These are phyloP conservation scores for Bretziella fagacearum DNA, from an alignment of 2,329 filamentous ascomycete genomes.

Conservation along the genomic window DNA sequence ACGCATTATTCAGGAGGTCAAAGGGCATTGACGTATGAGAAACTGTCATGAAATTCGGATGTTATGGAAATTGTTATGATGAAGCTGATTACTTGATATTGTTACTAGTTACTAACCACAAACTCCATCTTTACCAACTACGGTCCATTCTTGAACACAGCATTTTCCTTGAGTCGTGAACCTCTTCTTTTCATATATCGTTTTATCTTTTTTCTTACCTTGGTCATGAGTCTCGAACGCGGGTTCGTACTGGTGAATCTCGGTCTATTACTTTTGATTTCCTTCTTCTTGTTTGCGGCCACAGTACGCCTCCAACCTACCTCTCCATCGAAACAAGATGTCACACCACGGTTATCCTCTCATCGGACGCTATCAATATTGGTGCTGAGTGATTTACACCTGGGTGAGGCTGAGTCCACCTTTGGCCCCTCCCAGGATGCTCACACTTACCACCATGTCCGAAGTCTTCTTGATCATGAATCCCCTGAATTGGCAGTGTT, in stretches of 20 bases:
- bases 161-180: too few relatives aligned
- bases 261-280: not conserved
- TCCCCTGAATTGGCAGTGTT: conserved; percentile 44
- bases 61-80: too few relatives aligned
- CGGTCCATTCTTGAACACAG: too few relatives aligned
- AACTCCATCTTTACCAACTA: too few relatives aligned
- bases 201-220: too few relatives aligned
- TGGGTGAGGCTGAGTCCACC: conserved; percentile 42
- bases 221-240: not conserved
- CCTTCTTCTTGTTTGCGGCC: conserved; percentile 6
- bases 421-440: conserved; percentile 38
- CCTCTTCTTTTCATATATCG: too few relatives aligned
- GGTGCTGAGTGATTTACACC: conserved; percentile 54
- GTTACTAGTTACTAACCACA: too few relatives aligned
- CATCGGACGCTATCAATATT: conserved; percentile 35
- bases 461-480: conserved; percentile 39
- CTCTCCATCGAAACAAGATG: not conserved
- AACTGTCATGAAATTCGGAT: too few relatives aligned
- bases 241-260: conserved; percentile 3
- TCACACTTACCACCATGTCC: conserved; percentile 39
- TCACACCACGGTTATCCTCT: not conserved
- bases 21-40: too few relatives aligned
- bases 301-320: conserved; percentile 7
- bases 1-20: not conserved
- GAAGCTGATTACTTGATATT: too few relatives aligned